Conservation (phyloP, 768 basidiomycete genomes). For the Fomitopsis serialis region DNA sequence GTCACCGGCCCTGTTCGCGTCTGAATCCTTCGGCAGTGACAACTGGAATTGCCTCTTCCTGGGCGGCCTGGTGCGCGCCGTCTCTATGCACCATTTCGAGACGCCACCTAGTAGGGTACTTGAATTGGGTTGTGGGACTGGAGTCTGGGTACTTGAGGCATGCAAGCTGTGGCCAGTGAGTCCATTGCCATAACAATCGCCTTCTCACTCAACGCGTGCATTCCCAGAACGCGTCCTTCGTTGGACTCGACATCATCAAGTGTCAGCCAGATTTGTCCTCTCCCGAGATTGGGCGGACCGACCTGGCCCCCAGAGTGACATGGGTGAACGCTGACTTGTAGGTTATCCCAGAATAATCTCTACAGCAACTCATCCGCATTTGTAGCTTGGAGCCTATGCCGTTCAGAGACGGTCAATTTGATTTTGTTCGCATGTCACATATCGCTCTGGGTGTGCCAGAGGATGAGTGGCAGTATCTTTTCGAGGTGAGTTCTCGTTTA, state of each 20-base stretch:
- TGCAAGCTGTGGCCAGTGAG: constrained; percentile 62
- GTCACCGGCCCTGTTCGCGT: background rate
- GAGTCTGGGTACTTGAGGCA: constrained; percentile 67
- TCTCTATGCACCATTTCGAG: constrained; percentile 52
- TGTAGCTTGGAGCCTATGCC: constrained; percentile 60
- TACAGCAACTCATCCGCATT: background rate
- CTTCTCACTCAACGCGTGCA: background rate
- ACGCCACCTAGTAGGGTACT: constrained; percentile 48
- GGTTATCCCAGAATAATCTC: constrained; percentile 14
- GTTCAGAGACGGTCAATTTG: constrained; percentile 51
- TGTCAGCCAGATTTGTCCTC: constrained; percentile 48
- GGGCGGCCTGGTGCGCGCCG: constrained; percentile 37
- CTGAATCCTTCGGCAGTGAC: constrained; percentile 38
- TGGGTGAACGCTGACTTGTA: constrained; percentile 73
- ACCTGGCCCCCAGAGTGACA: constrained; percentile 44
- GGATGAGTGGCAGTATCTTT: constrained; percentile 66
- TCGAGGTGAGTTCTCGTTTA: constrained; percentile 41
- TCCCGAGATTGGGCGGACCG: constrained; percentile 20
- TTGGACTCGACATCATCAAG: constrained; percentile 53
- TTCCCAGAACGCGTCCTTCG: constrained; percentile 39
- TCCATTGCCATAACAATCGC: constrained; percentile 1
- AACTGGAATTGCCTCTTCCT: constrained; percentile 71
- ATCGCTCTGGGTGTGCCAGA: constrained; percentile 69
- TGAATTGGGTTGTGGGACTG: constrained; percentile 69
- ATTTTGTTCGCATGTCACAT: constrained; percentile 59